Conservation (phyloP, 345 rosid genomes). For the Garcia nutans region DNA sequence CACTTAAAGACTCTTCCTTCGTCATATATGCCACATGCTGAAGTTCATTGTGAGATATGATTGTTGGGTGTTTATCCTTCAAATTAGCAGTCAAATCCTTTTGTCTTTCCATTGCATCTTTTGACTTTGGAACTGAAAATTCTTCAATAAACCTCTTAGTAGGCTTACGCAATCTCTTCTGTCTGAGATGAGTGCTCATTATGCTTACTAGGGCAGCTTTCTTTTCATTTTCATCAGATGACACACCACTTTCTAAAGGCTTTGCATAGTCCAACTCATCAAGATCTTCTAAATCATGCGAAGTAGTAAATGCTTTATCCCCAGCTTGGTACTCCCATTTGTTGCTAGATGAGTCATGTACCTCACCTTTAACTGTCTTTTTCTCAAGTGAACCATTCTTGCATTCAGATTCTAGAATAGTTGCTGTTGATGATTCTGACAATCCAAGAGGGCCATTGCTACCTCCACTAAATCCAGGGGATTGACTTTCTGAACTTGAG, state of each 20-base stretch:
- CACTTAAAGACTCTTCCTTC: conserved; percentile 16
- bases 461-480: conserved; percentile 61
- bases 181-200: conserved; percentile 20
- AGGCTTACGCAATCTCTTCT: conserved; percentile 48
- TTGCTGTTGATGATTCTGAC: conserved; percentile 50
- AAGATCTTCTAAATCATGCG: conserved; percentile 27
- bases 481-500: conserved; percentile 61
- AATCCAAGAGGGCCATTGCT: conserved; percentile 45
- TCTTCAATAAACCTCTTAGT: conserved; percentile 56
- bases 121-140: conserved; percentile 29
- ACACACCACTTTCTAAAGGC: conserved; percentile 38
- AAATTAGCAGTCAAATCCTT: not conserved
- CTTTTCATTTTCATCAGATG: conserved; percentile 38
- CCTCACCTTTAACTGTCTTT: conserved; percentile 21
- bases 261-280: conserved; percentile 46
- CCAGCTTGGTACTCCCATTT: conserved; percentile 24
- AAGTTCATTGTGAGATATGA: not conserved
- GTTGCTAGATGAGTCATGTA: conserved; percentile 18
- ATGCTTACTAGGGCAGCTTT: conserved; percentile 29
- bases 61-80: conserved; percentile 12
- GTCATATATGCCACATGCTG: not conserved
- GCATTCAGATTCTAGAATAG: conserved; percentile 38
- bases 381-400: conserved; percentile 34
- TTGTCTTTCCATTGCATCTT: conserved; percentile 9
- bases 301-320: conserved; percentile 14